phyloP scores from a whole-genome alignment of 306 rosid genomes.

The Ormosia semicastrata region DNA sequence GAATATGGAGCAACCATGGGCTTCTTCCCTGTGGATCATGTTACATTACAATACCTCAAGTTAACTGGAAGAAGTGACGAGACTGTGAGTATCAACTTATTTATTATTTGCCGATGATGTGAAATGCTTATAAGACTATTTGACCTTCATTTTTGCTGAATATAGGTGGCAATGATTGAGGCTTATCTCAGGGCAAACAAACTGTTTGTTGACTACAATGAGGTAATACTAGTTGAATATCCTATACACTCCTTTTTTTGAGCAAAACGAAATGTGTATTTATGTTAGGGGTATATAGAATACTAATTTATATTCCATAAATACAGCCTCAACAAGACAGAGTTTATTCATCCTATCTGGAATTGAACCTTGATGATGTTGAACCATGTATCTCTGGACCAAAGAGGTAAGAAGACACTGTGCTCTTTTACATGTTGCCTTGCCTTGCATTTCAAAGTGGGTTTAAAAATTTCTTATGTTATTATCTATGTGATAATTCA shows the following conservation, averaged over 20 bases:
- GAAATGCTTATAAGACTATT: conserved; percentile 19
- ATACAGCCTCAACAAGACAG: conserved; percentile 78
- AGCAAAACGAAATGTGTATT: not conserved
- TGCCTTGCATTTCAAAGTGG: not conserved
- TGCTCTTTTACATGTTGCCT: not conserved
- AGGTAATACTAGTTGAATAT: conserved; percentile 41
- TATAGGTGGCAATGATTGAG: conserved; percentile 83
- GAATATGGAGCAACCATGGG: conserved; percentile 99
- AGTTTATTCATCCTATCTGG: conserved; percentile 84
- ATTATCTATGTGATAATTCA: not conserved
- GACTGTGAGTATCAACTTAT: conserved; percentile 58
- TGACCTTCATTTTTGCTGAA: conserved; percentile 24
- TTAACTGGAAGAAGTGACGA: conserved; percentile 89
- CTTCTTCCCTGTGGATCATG: conserved; percentile 91
- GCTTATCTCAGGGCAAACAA: conserved; percentile 88
- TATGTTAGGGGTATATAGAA: conserved; percentile 19
- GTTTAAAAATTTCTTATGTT: conserved; percentile 6
- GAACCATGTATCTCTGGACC: conserved; percentile 88
- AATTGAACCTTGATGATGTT: conserved; percentile 70
- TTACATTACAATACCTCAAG: conserved; percentile 85
- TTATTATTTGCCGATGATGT: conserved; percentile 19
- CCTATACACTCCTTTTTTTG: not conserved
- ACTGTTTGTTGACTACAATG: conserved; percentile 77
- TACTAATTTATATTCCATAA: conserved; percentile 25
- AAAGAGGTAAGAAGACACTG: conserved; percentile 53